These are phyloP conservation scores for Podospora tetraspora DNA, from an alignment of 495 filamentous ascomycete genomes.

Conservation along the genomic window DNA sequence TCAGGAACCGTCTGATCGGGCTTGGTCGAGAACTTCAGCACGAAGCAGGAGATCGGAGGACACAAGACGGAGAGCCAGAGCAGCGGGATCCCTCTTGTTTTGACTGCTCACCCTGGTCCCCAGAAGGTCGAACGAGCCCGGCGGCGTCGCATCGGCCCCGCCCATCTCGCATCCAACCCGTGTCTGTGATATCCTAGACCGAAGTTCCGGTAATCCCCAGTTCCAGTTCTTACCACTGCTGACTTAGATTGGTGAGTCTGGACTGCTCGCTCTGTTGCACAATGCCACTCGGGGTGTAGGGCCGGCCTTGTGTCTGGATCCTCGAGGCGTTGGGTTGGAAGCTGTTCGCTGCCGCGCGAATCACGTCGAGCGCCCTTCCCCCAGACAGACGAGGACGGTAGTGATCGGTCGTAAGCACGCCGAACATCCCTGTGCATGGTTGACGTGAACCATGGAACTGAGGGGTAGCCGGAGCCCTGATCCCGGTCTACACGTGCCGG, in stretches of 20 bases:
- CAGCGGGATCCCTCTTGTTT: background rate
- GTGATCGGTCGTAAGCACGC: slow-evolving; percentile 14
- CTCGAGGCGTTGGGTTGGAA: slow-evolving; percentile 10
- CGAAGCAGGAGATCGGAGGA: background rate
- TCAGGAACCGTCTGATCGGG: background rate
- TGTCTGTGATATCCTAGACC: slow-evolving; percentile 8
- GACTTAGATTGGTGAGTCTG: background rate
- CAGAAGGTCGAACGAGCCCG: background rate
- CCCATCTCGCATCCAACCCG: slow-evolving; percentile 24
- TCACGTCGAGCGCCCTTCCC: slow-evolving; percentile 8
- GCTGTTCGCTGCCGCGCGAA: slow-evolving; percentile 11
- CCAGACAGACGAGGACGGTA: slow-evolving; percentile 14
- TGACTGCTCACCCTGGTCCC: background rate
- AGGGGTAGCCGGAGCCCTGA: slow-evolving; percentile 20
- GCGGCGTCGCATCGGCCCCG: slow-evolving; percentile 17
- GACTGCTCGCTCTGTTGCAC: background rate
- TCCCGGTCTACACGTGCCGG: slow-evolving; percentile 3
- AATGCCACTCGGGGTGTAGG: slow-evolving; percentile 1
- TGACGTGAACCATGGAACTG: slow-evolving; percentile 10
- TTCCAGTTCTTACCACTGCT: background rate
- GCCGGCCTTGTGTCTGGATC: background rate
- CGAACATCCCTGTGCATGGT: slow-evolving; percentile 9
- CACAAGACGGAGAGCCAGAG: background rate
- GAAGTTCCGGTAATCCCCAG: background rate
- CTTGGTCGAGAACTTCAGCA: background rate